Evolutionary conservation across 805 yeast genomes (phyloP).

Genomic region (Lachancea fermentati): DNA sequence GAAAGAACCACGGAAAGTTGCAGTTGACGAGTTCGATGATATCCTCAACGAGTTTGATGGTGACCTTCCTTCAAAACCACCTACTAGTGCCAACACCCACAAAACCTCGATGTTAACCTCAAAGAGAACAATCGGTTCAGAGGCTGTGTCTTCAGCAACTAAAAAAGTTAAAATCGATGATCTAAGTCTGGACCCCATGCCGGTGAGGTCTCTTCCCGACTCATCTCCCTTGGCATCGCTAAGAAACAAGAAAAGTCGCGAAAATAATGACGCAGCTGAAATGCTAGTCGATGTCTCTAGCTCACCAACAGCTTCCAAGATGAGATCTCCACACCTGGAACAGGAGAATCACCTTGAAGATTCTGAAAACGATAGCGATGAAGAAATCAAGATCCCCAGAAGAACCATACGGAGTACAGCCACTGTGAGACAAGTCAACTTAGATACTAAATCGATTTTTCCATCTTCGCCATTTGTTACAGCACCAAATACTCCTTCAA

Average conservation of each 20-base stretch:
- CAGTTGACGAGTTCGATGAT: slow-evolving; percentile 59
- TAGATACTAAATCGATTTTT: slow-evolving; percentile 20
- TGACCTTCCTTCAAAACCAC: slow-evolving; percentile 7
- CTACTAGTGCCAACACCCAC: not conserved
- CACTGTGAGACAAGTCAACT: slow-evolving; percentile 22
- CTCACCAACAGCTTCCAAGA: slow-evolving; percentile 18
- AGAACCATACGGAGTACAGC: slow-evolving; percentile 28
- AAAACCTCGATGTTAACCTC: not conserved
- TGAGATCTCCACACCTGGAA: slow-evolving; percentile 5
- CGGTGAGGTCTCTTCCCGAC: not conserved
- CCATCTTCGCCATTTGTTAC: slow-evolving; percentile 29
- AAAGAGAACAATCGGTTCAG: not conserved
- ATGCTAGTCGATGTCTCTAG: slow-evolving; percentile 19
- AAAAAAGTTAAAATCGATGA: slow-evolving; percentile 5
- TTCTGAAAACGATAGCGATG: slow-evolving; percentile 32
- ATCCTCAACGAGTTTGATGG: slow-evolving; percentile 50
- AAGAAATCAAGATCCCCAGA: slow-evolving; percentile 27
- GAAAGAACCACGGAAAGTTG: slow-evolving; percentile 36
- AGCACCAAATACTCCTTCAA: slow-evolving; percentile 30
- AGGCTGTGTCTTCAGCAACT: not conserved
- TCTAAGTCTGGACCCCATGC: not conserved
- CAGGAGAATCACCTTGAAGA: slow-evolving; percentile 39
- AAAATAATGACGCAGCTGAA: slow-evolving; percentile 10
- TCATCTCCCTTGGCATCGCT: slow-evolving; percentile 1
- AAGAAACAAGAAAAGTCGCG: not conserved